Evolutionary conservation across 2,329 filamentous ascomycete species (phyloP).

Genomic region (Xenosphaeropsis pyriputrescens): DNA sequence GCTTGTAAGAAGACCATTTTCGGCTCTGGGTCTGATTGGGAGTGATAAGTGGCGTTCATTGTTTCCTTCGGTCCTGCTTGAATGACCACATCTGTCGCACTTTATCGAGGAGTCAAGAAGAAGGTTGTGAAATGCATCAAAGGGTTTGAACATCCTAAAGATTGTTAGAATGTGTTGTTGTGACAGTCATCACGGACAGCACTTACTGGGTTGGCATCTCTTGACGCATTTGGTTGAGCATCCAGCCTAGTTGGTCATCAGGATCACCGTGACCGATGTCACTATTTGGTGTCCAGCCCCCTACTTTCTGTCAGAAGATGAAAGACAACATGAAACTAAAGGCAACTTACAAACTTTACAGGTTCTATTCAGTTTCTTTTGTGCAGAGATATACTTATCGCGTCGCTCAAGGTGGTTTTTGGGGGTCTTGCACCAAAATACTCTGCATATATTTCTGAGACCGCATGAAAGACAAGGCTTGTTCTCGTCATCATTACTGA

Average conservation of each 20-base stretch:
- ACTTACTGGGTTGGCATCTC: slow-evolving; percentile 13
- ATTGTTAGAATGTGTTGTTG: not conserved
- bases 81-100: slow-evolving; percentile 12
- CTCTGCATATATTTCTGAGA: too few relatives aligned
- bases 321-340: too few relatives aligned
- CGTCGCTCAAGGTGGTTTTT: too few relatives aligned
- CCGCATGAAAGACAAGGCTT: too few relatives aligned
- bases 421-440: too few relatives aligned
- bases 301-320: slow-evolving; percentile 2
- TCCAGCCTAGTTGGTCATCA: slow-evolving; percentile 15
- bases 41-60: slow-evolving; percentile 12
- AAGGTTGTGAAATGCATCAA: slow-evolving; percentile 10
- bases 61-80: slow-evolving; percentile 7
- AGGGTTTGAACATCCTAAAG: slow-evolving; percentile 5
- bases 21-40: slow-evolving; percentile 9
- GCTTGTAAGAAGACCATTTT: slow-evolving; percentile 5
- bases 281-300: slow-evolving; percentile 9
- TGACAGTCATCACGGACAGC: too few relatives aligned
- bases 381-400: too few relatives aligned
- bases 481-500: not conserved
- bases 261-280: slow-evolving; percentile 15
- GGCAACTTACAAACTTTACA: too few relatives aligned
- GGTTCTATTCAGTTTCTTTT: too few relatives aligned
- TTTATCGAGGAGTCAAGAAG: slow-evolving; percentile 6
- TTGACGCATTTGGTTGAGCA: slow-evolving; percentile 10